Evolutionary conservation across 2,329 filamentous ascomycete species (phyloP), one percentile per base, ranked within the genome.

Genomic region (Bipolaris victoriae): DNA sequence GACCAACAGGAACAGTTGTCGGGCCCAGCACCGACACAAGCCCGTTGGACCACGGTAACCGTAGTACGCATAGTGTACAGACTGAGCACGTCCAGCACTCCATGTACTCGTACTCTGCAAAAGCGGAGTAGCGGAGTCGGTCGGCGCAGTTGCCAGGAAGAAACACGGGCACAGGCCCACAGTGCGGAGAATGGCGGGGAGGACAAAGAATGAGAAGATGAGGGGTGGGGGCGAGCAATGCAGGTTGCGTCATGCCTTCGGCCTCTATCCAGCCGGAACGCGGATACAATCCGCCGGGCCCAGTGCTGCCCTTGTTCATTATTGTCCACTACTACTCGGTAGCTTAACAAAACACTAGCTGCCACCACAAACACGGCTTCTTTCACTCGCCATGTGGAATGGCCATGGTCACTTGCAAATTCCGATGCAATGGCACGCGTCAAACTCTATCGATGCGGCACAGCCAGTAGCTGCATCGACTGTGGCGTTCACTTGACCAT

Each of bases 241-340:
- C 26, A n/a, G 18, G 24, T 44, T 54, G 46, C 57, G 46, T 52
- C 54, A 57, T 57, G 46, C 40, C 40, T 7, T 44, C 44, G 54
- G 54, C 20, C 5, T 13, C 41, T 26, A 24, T 46, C 33, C 20
- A 33, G 40, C 53, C 20, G 20, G 20, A 20, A 20, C 20, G 47
- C 48, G 57, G 39, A 59, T 24, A 31, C 39, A 13, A 16, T 46
- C 45, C 46, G 49, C 48, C 31, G 16, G 26, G 26, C 5, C 26
- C 26, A 29, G 26, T 10, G 9, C 4, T 24, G 6, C 26, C 26
- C 7, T 29, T 29, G 22, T 24, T 1, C 22, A 5, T 24, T 5
- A 5, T 24, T 5, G 22, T 5, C 4, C 6, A 5, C 22, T 4
- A 24, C 20, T 24, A 24, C 22, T 5, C 22, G 4, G 18, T 20